A percentile compares a stretch with the other conserved stretches of the same genome.
Conservation (phyloP, 1,139 yeast genomes). For the Suhomyces coccinellae region DNA sequence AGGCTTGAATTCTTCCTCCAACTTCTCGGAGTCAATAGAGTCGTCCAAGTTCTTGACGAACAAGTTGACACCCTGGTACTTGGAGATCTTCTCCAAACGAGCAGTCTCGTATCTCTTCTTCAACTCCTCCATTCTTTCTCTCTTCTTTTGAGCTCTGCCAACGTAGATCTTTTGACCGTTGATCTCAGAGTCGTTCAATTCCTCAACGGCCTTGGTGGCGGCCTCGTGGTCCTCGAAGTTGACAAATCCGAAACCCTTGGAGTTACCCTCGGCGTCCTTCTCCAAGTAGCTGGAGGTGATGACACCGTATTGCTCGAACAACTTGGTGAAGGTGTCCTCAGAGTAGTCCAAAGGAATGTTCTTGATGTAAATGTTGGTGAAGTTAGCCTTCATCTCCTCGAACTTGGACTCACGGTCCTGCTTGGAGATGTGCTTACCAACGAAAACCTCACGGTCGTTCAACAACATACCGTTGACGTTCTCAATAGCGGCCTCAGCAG, state of each 20-base stretch:
- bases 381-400: conserved; percentile 89
- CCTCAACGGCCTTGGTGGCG: conserved; percentile 91
- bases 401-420: conserved; percentile 95
- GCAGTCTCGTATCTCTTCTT: conserved; percentile 93
- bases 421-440: conserved; percentile 90
- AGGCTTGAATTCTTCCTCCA: conserved; percentile 89
- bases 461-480: conserved; percentile 98
- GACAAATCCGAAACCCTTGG: conserved; percentile 95
- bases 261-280: conserved; percentile 82
- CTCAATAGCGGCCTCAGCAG: conserved; percentile 94
- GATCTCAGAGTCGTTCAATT: conserved; percentile 82
- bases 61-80: conserved; percentile 97
- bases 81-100: conserved; percentile 87
- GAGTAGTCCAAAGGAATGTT: conserved; percentile 74
- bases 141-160: conserved; percentile 99
- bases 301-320: conserved; percentile 74
- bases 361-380: conserved; percentile 93
- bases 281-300: conserved; percentile 86
- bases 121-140: conserved; percentile 96
- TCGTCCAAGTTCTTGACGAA: conserved; percentile 97
- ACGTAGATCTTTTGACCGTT: conserved; percentile 87
- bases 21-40: conserved; percentile 83
- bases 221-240: conserved; percentile 85
- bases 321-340: conserved; percentile 70
- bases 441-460: conserved; percentile 95